Conservation (phyloP, 2,329 filamentous ascomycete genomes). For the Penicillium hordei region DNA sequence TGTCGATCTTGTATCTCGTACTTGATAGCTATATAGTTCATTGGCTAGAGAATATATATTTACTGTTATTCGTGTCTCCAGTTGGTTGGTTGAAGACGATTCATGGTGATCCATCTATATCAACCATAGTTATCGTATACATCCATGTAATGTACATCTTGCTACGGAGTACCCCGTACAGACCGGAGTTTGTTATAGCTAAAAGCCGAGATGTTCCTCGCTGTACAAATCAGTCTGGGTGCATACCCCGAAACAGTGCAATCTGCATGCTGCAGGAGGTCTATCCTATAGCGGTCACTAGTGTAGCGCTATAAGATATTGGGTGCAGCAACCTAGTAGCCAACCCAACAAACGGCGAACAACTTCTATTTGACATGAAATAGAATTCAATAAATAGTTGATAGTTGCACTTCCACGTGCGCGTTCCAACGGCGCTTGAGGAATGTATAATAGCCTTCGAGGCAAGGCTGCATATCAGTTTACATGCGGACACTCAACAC, state of each 20-base stretch:
- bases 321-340: background rate
- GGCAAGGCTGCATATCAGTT: background rate
- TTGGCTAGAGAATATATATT: background rate
- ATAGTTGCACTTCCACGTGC: background rate
- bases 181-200: background rate
- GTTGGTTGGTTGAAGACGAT: background rate
- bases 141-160: background rate
- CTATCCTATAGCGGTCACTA: constrained; percentile 6
- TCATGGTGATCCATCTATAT: background rate
- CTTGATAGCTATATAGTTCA: background rate
- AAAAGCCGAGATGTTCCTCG: no score
- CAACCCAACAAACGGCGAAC: background rate
- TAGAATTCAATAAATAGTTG: background rate
- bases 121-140: no score
- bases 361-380: background rate
- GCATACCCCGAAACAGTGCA: constrained; percentile 7
- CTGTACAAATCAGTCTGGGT: constrained; percentile 1
- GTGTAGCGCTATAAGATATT: background rate
- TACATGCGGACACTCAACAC: background rate
- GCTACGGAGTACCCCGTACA: background rate
- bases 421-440: background rate
- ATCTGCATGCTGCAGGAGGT: constrained; percentile 9
- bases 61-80: background rate
- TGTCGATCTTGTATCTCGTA: background rate
- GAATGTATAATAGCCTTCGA: background rate